phyloP scores from a whole-genome alignment of 1,284 basidiomycete genomes.

The Singerocomus rubriflavus region DNA sequence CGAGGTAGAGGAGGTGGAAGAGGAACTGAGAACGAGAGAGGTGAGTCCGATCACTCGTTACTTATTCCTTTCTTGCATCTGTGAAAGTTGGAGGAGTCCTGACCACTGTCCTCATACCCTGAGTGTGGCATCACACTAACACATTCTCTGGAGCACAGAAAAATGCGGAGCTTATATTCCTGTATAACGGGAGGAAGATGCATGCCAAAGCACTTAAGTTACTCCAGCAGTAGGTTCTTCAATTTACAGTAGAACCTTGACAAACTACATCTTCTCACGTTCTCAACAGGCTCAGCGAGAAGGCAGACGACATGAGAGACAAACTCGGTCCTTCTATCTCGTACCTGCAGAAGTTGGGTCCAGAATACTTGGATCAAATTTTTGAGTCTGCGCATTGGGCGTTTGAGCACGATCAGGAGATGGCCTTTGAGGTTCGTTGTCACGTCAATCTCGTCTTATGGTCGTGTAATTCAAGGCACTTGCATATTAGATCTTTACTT shows the following conservation, averaged over 20 bases:
- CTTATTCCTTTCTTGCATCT: neutral
- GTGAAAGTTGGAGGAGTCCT: neutral
- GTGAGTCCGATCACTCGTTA: constrained; percentile 40
- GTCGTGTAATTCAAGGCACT: neutral
- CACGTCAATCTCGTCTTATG: neutral
- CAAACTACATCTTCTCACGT: neutral
- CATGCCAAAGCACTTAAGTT: constrained; percentile 85
- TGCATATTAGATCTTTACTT: constrained; percentile 79
- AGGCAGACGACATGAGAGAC: constrained; percentile 76
- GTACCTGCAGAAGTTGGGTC: constrained; percentile 90
- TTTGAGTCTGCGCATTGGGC: constrained; percentile 85
- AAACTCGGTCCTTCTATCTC: constrained; percentile 81
- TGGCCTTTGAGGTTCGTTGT: constrained; percentile 69
- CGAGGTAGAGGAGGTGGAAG: constrained; percentile 93
- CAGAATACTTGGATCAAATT: constrained; percentile 75
- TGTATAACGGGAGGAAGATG: constrained; percentile 96
- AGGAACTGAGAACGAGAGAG: constrained; percentile 77
- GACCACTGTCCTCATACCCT: neutral
- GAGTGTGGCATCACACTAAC: neutral
- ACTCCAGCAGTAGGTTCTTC: constrained; percentile 60
- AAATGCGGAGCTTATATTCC: constrained; percentile 85
- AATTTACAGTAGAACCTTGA: neutral
- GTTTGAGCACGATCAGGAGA: constrained; percentile 67
- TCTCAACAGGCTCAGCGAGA: constrained; percentile 64
- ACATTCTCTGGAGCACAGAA: constrained; percentile 51